These are phyloP conservation scores for Amanita exitialis DNA, from an alignment of 768 basidiomycete genomes.

Conservation along the genomic window DNA sequence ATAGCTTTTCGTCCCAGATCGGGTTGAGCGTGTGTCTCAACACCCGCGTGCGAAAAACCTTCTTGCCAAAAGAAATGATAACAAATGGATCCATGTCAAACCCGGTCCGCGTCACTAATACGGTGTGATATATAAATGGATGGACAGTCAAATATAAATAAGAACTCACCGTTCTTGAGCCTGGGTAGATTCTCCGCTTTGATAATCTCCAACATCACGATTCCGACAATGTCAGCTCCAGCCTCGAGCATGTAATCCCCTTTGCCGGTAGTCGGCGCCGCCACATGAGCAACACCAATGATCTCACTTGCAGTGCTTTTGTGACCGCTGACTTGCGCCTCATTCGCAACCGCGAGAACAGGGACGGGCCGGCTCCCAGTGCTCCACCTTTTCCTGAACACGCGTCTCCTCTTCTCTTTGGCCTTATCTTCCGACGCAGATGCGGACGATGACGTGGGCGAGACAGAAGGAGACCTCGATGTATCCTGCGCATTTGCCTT, in stretches of 20 bases:
- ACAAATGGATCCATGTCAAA: conserved; percentile 99
- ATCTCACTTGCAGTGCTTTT: neutral
- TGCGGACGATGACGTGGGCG: conserved; percentile 6
- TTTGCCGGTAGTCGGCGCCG: conserved; percentile 15
- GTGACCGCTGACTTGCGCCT: neutral
- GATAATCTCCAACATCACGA: conserved; percentile 90
- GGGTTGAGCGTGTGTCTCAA: conserved; percentile 80
- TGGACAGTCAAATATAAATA: neutral
- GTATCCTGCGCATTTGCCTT: neutral
- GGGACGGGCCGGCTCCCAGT: neutral
- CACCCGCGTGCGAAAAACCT: conserved; percentile 89
- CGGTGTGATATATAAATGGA: neutral
- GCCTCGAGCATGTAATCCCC: conserved; percentile 45
- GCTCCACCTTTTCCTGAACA: conserved; percentile 4
- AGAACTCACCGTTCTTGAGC: conserved; percentile 63
- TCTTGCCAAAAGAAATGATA: conserved; percentile 93
- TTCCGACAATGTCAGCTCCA: conserved; percentile 80
- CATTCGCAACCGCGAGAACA: neutral
- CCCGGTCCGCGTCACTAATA: conserved; percentile 69
- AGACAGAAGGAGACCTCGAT: neutral
- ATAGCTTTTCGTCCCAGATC: conserved; percentile 87
- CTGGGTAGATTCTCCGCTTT: conserved; percentile 77
- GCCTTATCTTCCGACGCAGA: neutral
- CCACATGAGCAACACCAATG: neutral
- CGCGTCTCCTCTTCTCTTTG: conserved; percentile 1